A percentile compares a stretch with the other conserved stretches of the same genome.
Conservation (phyloP, 164 flowering plant genomes). For the Vitis cinerea region DNA sequence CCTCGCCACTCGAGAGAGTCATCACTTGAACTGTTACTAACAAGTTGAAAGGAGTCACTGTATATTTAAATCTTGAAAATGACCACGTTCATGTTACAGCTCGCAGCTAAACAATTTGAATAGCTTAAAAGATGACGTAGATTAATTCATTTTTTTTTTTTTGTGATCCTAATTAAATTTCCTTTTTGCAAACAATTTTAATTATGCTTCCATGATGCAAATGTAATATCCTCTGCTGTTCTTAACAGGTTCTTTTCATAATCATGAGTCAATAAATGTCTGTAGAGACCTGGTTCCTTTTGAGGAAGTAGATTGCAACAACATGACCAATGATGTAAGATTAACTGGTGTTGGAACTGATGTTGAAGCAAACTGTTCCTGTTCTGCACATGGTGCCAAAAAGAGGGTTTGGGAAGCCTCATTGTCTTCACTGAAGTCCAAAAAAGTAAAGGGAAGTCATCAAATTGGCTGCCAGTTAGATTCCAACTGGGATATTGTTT, state of each 20-base stretch:
- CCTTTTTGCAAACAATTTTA: neutral
- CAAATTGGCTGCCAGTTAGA: constrained; percentile 28
- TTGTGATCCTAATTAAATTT: neutral
- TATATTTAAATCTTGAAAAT: neutral
- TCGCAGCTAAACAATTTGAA: neutral
- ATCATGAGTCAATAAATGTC: constrained; percentile 5
- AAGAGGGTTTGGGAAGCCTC: constrained; percentile 73
- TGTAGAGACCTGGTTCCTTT: constrained; percentile 20
- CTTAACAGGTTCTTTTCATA: constrained; percentile 21
- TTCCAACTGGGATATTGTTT: constrained; percentile 22
- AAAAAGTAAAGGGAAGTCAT: constrained; percentile 74
- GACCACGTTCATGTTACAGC: neutral
- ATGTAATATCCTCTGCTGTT: neutral
- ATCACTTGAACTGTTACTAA: no score
- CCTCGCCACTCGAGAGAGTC: no score
- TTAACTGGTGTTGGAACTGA: constrained; percentile 12
- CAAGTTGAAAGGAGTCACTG: no score
- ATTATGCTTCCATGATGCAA: constrained; percentile 5
- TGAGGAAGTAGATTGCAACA: constrained; percentile 12
- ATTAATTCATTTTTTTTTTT: neutral
- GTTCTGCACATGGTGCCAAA: constrained; percentile 42
- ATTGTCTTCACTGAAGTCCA: constrained; percentile 67
- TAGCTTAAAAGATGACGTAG: neutral
- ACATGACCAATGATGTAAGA: constrained; percentile 12
- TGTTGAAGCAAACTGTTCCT: constrained; percentile 35